Evolutionary conservation across 2,329 filamentous ascomycete species (phyloP), one percentile per base, ranked within the genome.

Genomic region (Claviceps capensis): DNA sequence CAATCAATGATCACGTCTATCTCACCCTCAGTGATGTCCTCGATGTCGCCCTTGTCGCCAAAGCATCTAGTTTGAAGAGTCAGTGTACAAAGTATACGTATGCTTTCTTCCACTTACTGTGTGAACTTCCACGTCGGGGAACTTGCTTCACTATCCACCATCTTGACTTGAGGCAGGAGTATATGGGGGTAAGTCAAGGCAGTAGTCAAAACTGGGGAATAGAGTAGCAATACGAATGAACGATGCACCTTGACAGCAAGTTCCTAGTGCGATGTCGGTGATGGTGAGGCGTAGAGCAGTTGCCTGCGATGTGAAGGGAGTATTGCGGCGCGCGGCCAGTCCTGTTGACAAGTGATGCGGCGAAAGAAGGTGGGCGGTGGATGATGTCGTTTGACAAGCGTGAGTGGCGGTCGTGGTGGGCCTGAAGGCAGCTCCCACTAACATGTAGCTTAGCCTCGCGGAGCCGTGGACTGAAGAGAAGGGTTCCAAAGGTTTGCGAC

Each of bases 61-160:
- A 98, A 98, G 77, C 93, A 97, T 76, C 91, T 97, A 64, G 54
- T 53, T 43, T 57, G 53, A 30, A 52, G 46, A 30, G 57, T 63
- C 58, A 65, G 57, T 50, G 56, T 51, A 62, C 53, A 59, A 55
- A 48, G 17, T 9, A 11, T 26, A 17, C 9, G 6, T 17, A 19
- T 7, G 59, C 55, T 44, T 52, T 43, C 37, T 45, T 46, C 49
- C 52, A 78, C 88, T 72, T 86, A 95, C 90, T 97, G 91, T 72
- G 91, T 97, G 76, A 97, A 97, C 79, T 97, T 97, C 91, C 91
- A 97, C 74, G 90, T 97, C 68, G 90, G 90, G 75, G 88, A 85
- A 78, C 82, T 88, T 74, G 86, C 79, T 76, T 95, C 89, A 76
- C 85, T 86, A 81, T 96, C 90, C 77, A 93, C 90, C 90, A 97